Evolutionary conservation across 2,329 filamentous ascomycete genomes (phyloP), one percentile per base, ranked within the genome.

Genomic region (Camillea tinctor): DNA sequence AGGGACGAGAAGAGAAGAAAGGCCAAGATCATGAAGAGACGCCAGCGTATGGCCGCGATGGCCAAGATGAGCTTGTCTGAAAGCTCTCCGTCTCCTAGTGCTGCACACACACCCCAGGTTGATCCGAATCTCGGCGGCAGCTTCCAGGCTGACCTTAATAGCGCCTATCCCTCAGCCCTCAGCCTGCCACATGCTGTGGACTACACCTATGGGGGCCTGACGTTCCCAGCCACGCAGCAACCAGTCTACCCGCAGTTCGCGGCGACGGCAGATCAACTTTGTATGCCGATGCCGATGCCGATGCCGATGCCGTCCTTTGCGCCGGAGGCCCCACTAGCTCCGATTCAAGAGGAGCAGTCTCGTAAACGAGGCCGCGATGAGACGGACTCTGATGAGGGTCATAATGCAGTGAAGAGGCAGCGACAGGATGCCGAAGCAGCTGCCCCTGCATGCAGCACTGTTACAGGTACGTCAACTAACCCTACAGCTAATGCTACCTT

Each of bases 331-430:
- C 26, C 20, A 40, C 52, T 36, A 13, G 22, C n/a, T 22, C 57
- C 23, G 11, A n/a, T 22, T 2, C 7, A 24, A 23, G 26, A 1
- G 11, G 40, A 21, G n/a, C 4, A 48, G n/a, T 3, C 36, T n/a
- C 21, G 26, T 4, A 65, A 65, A 44, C 63, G 63, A 30, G 20
- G 17, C 13, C 52, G 48, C 17, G 57, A 63, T 13, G 53, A 56
- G 26, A 26, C 49, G 17, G 24, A 21, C 20, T 13, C n/a, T 2
- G 54, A 58, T 22, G 60, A 59, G 21, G 22, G 22, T 26, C 55
- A 55, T 19, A 26, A 0, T n/a, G 30, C 60, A 9, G 15, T 26
- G 17, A 61, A 57, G 26, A 61, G 21, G 26, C 53, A 8, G 15
- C 53, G 55, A 22, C 48, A 30, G n/a, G 40, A 49, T 3, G 6